Percentiles rank a stretch among this genome's conserved stretches.
These are phyloP conservation scores for Pestalotiopsis sp. DNA, from an alignment of 2,329 filamentous ascomycete species.

Conservation along the genomic window DNA sequence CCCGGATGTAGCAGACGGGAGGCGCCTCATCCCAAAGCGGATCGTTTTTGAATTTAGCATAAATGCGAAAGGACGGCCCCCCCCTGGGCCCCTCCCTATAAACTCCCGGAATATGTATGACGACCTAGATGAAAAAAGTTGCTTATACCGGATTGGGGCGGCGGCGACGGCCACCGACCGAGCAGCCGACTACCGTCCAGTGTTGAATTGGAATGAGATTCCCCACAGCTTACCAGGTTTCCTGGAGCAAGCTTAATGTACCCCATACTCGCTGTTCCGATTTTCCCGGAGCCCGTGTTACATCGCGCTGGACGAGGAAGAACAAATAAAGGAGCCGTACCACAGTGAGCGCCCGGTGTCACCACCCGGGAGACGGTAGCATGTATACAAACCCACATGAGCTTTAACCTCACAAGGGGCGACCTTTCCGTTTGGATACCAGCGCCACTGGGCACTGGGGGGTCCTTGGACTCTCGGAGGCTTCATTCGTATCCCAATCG, in stretches of 20 bases:
- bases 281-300: not conserved
- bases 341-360: not conserved
- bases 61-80: not conserved
- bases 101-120: not conserved
- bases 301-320: not conserved
- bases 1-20: not conserved
- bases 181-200: not conserved
- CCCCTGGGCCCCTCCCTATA: not conserved
- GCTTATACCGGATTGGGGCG: not conserved
- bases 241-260: conserved; percentile 8
- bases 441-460: not conserved
- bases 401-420: not conserved
- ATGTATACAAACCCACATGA: not conserved
- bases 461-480: not conserved
- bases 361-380: not conserved
- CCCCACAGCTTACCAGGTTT: not conserved
- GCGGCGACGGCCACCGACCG: not conserved
- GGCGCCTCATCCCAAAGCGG: not conserved
- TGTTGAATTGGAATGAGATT: not conserved
- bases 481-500: conserved; percentile 2
- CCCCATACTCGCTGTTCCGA: not conserved
- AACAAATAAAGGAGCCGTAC: not conserved
- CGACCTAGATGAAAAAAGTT: not conserved
- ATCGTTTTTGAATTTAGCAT: not conserved
- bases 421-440: not conserved